A percentile compares a stretch with the other conserved stretches of the same genome.
phyloP scores from a whole-genome alignment of 176 grass and related monocot species.

The Aegilops sharonensis region DNA sequence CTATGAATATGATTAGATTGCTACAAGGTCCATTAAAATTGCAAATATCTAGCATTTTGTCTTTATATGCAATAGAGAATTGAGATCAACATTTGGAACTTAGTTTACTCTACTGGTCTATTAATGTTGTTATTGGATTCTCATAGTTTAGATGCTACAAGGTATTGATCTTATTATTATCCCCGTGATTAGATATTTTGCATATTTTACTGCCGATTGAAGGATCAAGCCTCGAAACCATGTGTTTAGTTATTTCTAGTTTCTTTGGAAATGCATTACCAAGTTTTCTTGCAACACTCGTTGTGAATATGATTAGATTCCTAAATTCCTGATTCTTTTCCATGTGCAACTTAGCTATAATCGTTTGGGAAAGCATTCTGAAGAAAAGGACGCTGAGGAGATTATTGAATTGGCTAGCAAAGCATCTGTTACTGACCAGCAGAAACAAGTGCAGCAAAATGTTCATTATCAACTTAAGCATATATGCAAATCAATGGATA shows the following conservation, averaged over 20 bases:
- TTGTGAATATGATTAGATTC: not conserved
- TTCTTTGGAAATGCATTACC: slow-evolving; percentile 10
- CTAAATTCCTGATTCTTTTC: not conserved
- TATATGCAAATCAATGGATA: slow-evolving; percentile 67
- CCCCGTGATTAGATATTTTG: not conserved
- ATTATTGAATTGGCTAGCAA: slow-evolving; percentile 83
- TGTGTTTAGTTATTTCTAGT: not conserved
- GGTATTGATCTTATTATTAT: not conserved
- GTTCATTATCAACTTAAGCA: slow-evolving; percentile 71
- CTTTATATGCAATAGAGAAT: not conserved
- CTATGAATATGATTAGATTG: not conserved
- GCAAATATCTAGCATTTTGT: not conserved
- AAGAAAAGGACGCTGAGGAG: slow-evolving; percentile 81
- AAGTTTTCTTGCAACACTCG: not conserved
- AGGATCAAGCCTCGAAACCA: not conserved
- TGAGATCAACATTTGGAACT: slow-evolving; percentile 6
- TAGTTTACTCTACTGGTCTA: not conserved
- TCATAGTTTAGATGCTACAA: slow-evolving; percentile 10
- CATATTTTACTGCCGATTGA: not conserved
- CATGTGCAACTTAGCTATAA: slow-evolving; percentile 61
- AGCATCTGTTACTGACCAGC: slow-evolving; percentile 73
- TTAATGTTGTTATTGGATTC: not conserved
- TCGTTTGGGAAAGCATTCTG: slow-evolving; percentile 70
- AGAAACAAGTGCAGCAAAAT: slow-evolving; percentile 90
- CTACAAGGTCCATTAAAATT: not conserved